Percentiles rank a stretch among this genome's conserved stretches.
Evolutionary conservation across 495 filamentous ascomycete genomes (phyloP).

Genomic region (Rhypophila decipiens): DNA sequence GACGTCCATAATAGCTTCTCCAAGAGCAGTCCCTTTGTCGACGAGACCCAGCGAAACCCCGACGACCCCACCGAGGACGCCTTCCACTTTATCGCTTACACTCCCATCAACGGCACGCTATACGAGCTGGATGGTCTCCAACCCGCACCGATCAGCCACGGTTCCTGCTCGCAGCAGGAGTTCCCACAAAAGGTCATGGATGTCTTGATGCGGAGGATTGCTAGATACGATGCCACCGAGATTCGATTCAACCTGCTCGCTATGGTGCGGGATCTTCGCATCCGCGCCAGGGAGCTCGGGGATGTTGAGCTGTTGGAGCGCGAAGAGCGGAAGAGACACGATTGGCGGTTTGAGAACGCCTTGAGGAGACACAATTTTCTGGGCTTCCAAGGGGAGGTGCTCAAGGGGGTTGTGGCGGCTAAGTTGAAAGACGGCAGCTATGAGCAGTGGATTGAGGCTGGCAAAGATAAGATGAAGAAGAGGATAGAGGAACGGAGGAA

Average conservation of each 20-base stretch:
- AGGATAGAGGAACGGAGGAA: constrained; percentile 50
- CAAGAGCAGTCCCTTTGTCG: constrained; percentile 78
- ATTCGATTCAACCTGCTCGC: constrained; percentile 96
- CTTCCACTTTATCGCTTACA: constrained; percentile 98
- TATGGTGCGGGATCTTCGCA: constrained; percentile 74
- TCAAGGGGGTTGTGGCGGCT: constrained; percentile 70
- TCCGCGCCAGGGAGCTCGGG: constrained; percentile 71
- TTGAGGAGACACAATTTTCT: constrained; percentile 92
- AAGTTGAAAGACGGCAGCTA: constrained; percentile 67
- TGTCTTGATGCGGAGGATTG: constrained; percentile 77
- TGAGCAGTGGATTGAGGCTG: constrained; percentile 72
- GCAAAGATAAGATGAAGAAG: constrained; percentile 63
- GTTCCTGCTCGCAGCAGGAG: constrained; percentile 55
- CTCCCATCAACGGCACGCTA: constrained; percentile 64
- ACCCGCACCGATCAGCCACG: constrained; percentile 85
- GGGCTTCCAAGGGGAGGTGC: constrained; percentile 84
- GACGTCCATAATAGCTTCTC: constrained; percentile 93
- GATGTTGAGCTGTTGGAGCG: constrained; percentile 69
- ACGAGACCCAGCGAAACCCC: constrained; percentile 67
- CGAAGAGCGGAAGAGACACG: constrained; percentile 77
- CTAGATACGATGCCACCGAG: constrained; percentile 76
- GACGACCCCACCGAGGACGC: constrained; percentile 66
- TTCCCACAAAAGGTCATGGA: constrained; percentile 83
- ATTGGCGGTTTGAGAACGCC: constrained; percentile 95
- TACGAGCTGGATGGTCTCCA: constrained; percentile 97